phyloP scores from a whole-genome alignment of 768 basidiomycete genomes.

The Pulveroboletus sp. region DNA sequence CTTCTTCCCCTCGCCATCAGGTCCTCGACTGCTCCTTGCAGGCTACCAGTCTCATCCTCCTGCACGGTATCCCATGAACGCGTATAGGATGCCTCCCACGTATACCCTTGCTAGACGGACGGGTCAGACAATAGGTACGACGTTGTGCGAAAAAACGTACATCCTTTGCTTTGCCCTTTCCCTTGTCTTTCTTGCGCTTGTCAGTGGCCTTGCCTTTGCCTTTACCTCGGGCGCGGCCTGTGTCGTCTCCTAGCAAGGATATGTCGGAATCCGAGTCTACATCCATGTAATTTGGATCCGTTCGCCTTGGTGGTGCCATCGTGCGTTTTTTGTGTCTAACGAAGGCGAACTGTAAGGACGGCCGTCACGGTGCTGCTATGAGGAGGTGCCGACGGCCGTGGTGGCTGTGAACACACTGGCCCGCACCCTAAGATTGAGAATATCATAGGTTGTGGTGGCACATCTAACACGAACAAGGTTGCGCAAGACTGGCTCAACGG shows the following conservation, averaged over 20 bases:
- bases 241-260: constrained; percentile 52
- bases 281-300: constrained; percentile 43
- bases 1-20: constrained; percentile 83
- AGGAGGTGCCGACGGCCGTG: too few species aligned
- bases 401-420: too few species aligned
- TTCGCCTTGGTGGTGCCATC: constrained; percentile 27
- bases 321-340: not conserved
- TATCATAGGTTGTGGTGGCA: too few species aligned
- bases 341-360: too few species aligned
- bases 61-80: constrained; percentile 97
- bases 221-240: constrained; percentile 51
- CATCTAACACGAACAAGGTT: too few species aligned
- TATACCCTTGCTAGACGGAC: constrained; percentile 67
- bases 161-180: constrained; percentile 36
- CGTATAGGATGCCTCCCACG: constrained; percentile 95
- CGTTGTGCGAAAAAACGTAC: constrained; percentile 12
- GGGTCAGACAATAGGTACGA: constrained; percentile 1
- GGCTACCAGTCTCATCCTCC: constrained; percentile 90
- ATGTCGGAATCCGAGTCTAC: constrained; percentile 74
- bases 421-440: too few species aligned
- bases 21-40: constrained; percentile 88
- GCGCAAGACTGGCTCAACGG: too few species aligned
- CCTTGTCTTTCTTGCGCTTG: constrained; percentile 54
- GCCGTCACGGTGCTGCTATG: too few species aligned
- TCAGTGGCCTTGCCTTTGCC: constrained; percentile 53